Conservation (phyloP, 768 basidiomycete species). For the Mrakia gelida region DNA sequence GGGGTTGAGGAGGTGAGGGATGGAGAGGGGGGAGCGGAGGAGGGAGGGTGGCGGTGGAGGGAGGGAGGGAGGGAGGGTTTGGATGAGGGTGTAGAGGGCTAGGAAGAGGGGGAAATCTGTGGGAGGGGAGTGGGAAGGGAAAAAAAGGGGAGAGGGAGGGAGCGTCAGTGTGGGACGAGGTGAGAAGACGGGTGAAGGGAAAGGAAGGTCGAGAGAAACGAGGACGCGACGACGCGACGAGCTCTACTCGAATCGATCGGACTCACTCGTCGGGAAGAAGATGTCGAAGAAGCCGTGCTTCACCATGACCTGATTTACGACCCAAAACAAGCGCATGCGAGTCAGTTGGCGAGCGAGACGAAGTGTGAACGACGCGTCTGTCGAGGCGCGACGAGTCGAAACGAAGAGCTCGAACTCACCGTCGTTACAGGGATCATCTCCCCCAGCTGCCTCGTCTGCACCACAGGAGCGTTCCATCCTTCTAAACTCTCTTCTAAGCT, state of each 20-base stretch:
- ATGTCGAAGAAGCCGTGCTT: slow-evolving; percentile 97
- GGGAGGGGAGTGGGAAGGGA: background rate
- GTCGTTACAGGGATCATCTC: slow-evolving; percentile 84
- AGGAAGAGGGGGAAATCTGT: slow-evolving; percentile 14
- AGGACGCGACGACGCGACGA: background rate
- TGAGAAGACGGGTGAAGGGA: too few species aligned
- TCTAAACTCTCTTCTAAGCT: slow-evolving; percentile 78
- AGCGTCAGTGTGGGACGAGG: too few species aligned
- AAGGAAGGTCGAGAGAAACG: background rate
- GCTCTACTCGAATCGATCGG: too few species aligned
- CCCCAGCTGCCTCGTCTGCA: slow-evolving; percentile 84
- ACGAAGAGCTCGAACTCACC: slow-evolving; percentile 43
- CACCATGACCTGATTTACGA: slow-evolving; percentile 53
- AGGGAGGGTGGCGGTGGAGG: slow-evolving; percentile 3
- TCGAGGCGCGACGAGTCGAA: background rate
- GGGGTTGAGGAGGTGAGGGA: slow-evolving; percentile 21
- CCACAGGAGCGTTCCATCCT: slow-evolving; percentile 79
- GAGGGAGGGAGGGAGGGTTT: slow-evolving; percentile 9
- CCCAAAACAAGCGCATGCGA: background rate
- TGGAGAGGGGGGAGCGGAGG: background rate
- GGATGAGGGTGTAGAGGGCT: slow-evolving; percentile 25
- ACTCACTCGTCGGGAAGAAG: slow-evolving; percentile 78
- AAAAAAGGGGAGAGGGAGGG: slow-evolving; percentile 53
- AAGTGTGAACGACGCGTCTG: background rate
- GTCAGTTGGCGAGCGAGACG: background rate